These are phyloP conservation scores for Colletotrichum sp. DNA, from an alignment of 2,329 filamentous ascomycete species.

Conservation along the genomic window DNA sequence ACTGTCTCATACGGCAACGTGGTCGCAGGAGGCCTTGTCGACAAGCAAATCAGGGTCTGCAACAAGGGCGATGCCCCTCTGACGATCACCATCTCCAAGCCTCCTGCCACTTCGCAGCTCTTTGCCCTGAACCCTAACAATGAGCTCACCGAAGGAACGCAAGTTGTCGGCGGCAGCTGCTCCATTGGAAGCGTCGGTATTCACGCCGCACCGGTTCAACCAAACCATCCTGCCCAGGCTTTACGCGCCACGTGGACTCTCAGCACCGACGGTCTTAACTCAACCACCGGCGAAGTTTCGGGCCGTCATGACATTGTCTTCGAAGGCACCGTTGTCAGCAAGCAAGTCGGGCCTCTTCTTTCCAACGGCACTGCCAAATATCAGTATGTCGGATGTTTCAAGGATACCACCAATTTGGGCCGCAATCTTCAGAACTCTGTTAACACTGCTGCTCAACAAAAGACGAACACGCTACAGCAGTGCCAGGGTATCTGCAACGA, in stretches of 20 bases:
- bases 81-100: conserved; percentile 41
- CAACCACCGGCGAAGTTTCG: conserved; percentile 27
- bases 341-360: conserved; percentile 39
- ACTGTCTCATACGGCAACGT: conserved; percentile 36
- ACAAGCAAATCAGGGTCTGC: conserved; percentile 35
- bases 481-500: conserved; percentile 32
- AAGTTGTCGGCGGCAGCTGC: conserved; percentile 32
- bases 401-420: conserved; percentile 32
- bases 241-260: conserved; percentile 39
- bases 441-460: conserved; percentile 24
- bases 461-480: conserved; percentile 36
- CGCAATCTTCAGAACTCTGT: conserved; percentile 34
- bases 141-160: conserved; percentile 37
- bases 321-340: conserved; percentile 32
- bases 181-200: conserved; percentile 34
- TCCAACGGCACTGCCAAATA: conserved; percentile 31
- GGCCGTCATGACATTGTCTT: conserved; percentile 39
- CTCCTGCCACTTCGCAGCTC: conserved; percentile 33
- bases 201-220: conserved; percentile 30
- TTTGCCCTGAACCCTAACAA: conserved; percentile 32
- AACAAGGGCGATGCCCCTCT: conserved; percentile 39
- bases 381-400: conserved; percentile 43
- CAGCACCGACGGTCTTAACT: conserved; percentile 42
- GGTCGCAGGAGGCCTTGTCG: conserved; percentile 29
- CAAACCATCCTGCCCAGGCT: conserved; percentile 30